Conservation (phyloP, 1,139 yeast genomes). For the Pichia terricola region DNA sequence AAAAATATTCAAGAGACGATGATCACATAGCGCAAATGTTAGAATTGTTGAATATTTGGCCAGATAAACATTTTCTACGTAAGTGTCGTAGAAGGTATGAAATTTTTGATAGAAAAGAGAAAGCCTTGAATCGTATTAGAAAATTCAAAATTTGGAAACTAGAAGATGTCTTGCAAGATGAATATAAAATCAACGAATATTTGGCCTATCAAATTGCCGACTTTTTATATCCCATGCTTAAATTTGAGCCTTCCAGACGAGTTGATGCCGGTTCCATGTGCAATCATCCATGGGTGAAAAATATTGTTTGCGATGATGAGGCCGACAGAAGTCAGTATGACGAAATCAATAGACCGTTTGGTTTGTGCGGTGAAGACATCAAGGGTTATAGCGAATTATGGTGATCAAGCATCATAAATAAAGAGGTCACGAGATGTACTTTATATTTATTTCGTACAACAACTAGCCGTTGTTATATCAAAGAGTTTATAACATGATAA, state of each 20-base stretch:
- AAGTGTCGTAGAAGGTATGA: constrained; percentile 44
- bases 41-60: constrained; percentile 54
- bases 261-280: constrained; percentile 74
- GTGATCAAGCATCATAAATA: background rate
- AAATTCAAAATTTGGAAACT: constrained; percentile 60
- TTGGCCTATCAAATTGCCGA: constrained; percentile 56
- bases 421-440: too few relatives aligned
- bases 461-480: too few relatives aligned
- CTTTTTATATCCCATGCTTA: constrained; percentile 58
- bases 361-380: constrained; percentile 48
- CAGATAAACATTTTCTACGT: constrained; percentile 31
- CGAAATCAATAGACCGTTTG: constrained; percentile 16
- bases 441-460: too few relatives aligned
- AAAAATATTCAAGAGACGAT: constrained; percentile 53
- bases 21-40: constrained; percentile 70
- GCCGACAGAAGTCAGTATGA: background rate
- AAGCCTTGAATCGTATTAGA: constrained; percentile 36
- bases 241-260: constrained; percentile 54
- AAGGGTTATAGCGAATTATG: constrained; percentile 35
- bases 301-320: constrained; percentile 30
- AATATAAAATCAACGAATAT: constrained; percentile 79
- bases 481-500: too few relatives aligned
- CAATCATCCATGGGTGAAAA: constrained; percentile 62
- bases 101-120: constrained; percentile 32
- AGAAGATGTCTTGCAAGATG: constrained; percentile 60